Evolutionary conservation across 352 stramenopile genomes (phyloP), one percentile per base, ranked within the genome.

Genomic region (Globisporangium abappressorium): DNA sequence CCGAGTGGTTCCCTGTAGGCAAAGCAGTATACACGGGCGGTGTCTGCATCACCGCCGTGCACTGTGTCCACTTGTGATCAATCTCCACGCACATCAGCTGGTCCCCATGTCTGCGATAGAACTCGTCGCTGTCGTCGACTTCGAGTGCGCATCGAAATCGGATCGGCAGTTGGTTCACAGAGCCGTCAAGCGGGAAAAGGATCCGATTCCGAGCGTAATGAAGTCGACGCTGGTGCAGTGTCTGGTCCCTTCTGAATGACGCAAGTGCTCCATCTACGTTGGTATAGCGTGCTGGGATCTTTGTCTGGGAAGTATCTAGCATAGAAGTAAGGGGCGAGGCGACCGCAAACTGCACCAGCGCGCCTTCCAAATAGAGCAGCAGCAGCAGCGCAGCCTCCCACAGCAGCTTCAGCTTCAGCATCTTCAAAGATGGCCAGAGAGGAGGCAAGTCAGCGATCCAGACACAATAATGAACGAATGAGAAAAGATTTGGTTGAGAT

Each of bases 51-150:
- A 26, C 18, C 4, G 41, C 22, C 28, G 56, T 15, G 43, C 64
- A 69, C 2, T 51, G 57, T 3, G 20, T 9, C 62, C 51, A 62
- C 24, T 22, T 43, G 15, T 6, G 36, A 9, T 64, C 56, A 1
- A 69, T 58, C 36, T 69, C 64, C 20, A 69, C 41, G 20, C 65
- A 70, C 33, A 68, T 18, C 11, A 68, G 62, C 5, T 59, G 22
- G 8, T 30, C 15, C 15, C 22, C 20, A 26, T 60, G 36, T 14
- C 14, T 5, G 20, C 38, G 36, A n/a, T 41, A 38, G 38, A 68
- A 61, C 11, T 56, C 36, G 8, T 54, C 36, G 12, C 15, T 28
- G 30, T 62, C 26, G 26, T 33, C 9, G 4, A 47, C 26, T 22
- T 22, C 18, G 62, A 66, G 41, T 18, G 11, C 49, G 14, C 62